Base-by-base conservation (phyloP, 2,329 filamentous ascomycete genomes). In the Cytospora piceicola region DNA sequence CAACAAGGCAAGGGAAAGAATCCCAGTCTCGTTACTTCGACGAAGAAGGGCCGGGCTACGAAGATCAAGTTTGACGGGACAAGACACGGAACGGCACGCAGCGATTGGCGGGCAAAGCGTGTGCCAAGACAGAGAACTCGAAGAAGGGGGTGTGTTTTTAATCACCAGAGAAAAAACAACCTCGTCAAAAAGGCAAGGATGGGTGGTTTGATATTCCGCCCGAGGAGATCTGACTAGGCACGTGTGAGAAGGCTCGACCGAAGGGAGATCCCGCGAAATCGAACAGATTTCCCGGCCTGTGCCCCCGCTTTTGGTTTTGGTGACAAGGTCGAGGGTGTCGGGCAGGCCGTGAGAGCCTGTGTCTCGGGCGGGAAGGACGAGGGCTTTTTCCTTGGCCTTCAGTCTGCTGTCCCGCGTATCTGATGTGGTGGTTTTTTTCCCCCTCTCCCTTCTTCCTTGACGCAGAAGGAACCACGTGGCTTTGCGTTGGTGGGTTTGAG, bases 61-160 rank as follows among this genome's bases (percentile, higher is more conserved):
- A 63, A 63, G 60, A 56, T 57, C 56, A 56, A 55, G 51, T 5
- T 29, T 24, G n/a, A 24, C n/a, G 22, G 46, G n/a, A 49, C 46
- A 49, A 14, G 46, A 24, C 36, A 30, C 60, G 60, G 60, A 51
- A 63, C 60, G 60, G 60, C 53, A 63, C 60, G 60, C 60, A 63
- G 60, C 60, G 53, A 29, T 22, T 49, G 46, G 60, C 53, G 60
- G 60, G 60, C 49, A 29, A 29, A 30, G 27, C 46, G 34, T 63
- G 60, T 53, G 52, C 56, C 56, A 51, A 57, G 60, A 34, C 29
- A 63, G 49, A n/a, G n/a, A n/a, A 20, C n/a, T 49, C 11, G 11
- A 49, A 12, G 17, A 15, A 7, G 12, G 46, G n/a, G 46, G 46
- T 20, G 42, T 49, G n/a, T 49, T 49, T 24, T 9, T 49, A n/a